phyloP scores from a whole-genome alignment of 2,329 filamentous ascomycete genomes.

The Verruconis gallopava region DNA sequence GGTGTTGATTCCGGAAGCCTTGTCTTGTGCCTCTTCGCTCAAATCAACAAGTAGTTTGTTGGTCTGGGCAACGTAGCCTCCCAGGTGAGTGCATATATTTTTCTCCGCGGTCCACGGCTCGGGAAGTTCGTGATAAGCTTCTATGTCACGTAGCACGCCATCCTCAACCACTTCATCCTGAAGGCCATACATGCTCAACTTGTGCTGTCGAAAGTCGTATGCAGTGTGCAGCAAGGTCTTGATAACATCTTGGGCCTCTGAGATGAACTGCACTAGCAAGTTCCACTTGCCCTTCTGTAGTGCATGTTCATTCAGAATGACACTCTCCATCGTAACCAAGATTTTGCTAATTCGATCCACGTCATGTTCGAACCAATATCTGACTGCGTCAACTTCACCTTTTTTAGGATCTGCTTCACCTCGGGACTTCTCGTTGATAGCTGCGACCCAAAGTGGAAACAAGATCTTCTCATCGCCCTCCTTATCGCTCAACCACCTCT shows the following conservation, averaged over 20 bases:
- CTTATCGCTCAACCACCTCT: conserved; percentile 40
- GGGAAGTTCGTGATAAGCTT: conserved; percentile 55
- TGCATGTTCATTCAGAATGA: conserved; percentile 59
- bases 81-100: background rate
- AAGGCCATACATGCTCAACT: conserved; percentile 61
- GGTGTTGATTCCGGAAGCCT: background rate
- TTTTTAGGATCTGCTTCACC: conserved; percentile 49
- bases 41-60: background rate
- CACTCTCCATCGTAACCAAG: conserved; percentile 65
- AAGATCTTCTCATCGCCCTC: conserved; percentile 50
- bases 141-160: conserved; percentile 27
- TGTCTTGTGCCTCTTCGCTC: background rate
- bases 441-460: conserved; percentile 60
- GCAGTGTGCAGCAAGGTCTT: conserved; percentile 49
- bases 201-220: conserved; percentile 58
- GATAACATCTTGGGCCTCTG: conserved; percentile 66
- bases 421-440: conserved; percentile 65
- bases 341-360: conserved; percentile 60
- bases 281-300: conserved; percentile 44
- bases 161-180: conserved; percentile 46
- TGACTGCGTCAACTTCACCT: conserved; percentile 50
- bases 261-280: conserved; percentile 31
- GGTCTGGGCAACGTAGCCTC: background rate
- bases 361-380: conserved; percentile 65
- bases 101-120: conserved; percentile 75